Percentiles rank a stretch among this genome's conserved stretches.
These are phyloP conservation scores for Kwoniella europaea DNA, from an alignment of 768 basidiomycete species.

Conservation along the genomic window DNA sequence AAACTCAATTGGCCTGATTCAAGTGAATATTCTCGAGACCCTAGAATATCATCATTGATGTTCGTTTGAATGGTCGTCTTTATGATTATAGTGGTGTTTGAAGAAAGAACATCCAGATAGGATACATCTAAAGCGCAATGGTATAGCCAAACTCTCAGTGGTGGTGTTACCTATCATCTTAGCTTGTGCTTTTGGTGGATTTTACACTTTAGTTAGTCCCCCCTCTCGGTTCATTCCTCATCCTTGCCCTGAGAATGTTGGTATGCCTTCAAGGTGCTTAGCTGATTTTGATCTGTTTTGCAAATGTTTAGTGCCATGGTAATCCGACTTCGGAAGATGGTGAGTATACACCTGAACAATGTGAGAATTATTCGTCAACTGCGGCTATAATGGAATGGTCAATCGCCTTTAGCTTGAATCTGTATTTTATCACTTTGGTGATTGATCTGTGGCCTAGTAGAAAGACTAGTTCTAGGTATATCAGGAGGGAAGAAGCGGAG, in stretches of 20 bases:
- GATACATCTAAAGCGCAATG: slow-evolving; percentile 48
- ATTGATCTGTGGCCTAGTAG: slow-evolving; percentile 51
- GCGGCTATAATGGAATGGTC: slow-evolving; percentile 54
- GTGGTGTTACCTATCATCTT: slow-evolving; percentile 44
- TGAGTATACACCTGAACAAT: slow-evolving; percentile 26
- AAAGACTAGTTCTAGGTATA: slow-evolving; percentile 26
- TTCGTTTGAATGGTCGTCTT: background rate
- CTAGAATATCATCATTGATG: background rate
- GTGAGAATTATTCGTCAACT: slow-evolving; percentile 42
- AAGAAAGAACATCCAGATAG: slow-evolving; percentile 53
- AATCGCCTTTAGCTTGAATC: slow-evolving; percentile 45
- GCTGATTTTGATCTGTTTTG: background rate
- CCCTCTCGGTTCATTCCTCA: background rate
- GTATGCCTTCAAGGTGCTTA: background rate
- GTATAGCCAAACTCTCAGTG: slow-evolving; percentile 52
- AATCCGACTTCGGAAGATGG: slow-evolving; percentile 8
- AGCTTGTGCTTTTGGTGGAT: slow-evolving; percentile 51
- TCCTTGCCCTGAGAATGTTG: too few relatives aligned
- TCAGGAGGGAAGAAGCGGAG: background rate
- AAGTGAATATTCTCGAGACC: slow-evolving; percentile 8
- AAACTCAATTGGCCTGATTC: too few relatives aligned
- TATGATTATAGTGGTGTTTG: slow-evolving; percentile 31
- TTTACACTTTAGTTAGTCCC: slow-evolving; percentile 35
- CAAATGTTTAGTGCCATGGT: slow-evolving; percentile 18
- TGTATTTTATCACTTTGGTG: slow-evolving; percentile 53